These are phyloP conservation scores for Podospora tetraspora DNA, from an alignment of 495 filamentous ascomycete genomes.

Conservation along the genomic window DNA sequence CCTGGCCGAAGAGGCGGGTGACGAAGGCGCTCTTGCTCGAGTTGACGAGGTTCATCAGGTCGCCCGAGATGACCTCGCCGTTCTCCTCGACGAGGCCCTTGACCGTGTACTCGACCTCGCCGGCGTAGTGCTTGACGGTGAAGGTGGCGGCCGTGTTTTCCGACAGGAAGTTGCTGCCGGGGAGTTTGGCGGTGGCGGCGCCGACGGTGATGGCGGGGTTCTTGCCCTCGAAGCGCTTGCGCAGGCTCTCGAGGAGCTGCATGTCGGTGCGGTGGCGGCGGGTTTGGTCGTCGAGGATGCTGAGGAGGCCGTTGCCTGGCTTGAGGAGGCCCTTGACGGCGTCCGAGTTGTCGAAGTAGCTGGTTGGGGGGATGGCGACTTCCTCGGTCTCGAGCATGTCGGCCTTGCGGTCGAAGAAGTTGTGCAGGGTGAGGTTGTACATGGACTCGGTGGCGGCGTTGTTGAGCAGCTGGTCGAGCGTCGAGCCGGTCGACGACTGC, in stretches of 20 bases:
- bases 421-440: constrained; percentile 89
- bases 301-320: constrained; percentile 82
- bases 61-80: constrained; percentile 89
- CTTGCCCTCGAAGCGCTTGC: constrained; percentile 88
- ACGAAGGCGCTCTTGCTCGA: constrained; percentile 84
- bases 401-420: constrained; percentile 89
- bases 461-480: constrained; percentile 86
- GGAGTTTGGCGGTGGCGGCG: constrained; percentile 58
- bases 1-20: constrained; percentile 83
- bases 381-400: constrained; percentile 91
- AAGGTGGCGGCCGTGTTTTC: constrained; percentile 71
- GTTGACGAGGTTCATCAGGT: constrained; percentile 91
- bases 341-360: constrained; percentile 96
- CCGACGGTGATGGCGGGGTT: constrained; percentile 82
- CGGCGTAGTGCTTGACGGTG: constrained; percentile 90
- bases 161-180: constrained; percentile 77
- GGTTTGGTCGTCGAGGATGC: constrained; percentile 93
- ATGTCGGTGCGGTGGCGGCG: constrained; percentile 78
- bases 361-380: constrained; percentile 78
- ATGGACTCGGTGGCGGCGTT: constrained; percentile 88
- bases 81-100: constrained; percentile 87
- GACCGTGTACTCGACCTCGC: constrained; percentile 91
- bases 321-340: constrained; percentile 87
- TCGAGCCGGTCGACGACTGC: constrained; percentile 71
- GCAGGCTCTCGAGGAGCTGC: constrained; percentile 83